Evolutionary conservation across 1,284 basidiomycete species (phyloP), one percentile per base, ranked within the genome.

Genomic region (Phellopilus nigrolimitatus): DNA sequence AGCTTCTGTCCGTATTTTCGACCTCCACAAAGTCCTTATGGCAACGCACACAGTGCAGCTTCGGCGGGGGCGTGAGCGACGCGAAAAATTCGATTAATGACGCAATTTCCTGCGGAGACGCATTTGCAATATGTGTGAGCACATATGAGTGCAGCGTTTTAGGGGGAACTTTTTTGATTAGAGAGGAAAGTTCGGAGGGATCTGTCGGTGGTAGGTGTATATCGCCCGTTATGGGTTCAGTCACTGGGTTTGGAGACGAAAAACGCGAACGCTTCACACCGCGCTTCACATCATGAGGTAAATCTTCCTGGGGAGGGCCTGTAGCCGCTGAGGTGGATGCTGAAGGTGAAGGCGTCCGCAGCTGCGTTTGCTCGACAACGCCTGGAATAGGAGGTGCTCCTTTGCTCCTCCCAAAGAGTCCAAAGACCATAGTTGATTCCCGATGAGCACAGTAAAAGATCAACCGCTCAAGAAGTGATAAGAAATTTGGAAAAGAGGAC

Each of bases 31-130:
- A 83, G 51, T 69, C 71, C 47, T 77, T 75, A 64, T 89, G 86
- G 63, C 87, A 89, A 2, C 87, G 75, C 19, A 81, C 73, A 54
- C 86, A 89, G 59, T 89, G 86, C 13, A 85, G 67, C 40, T 68
- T 66, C 2, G 82, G 83, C 0, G 87, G 86, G 0, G 81, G 82
- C 0, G 70, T 66, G 38, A 89, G 75, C 1, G 70, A 64, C 3
- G 73, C 64, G 60, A 84, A 85, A 66, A 87, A 86, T 0, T 66
- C 51, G 1, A 71, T 66, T 3, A 87, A 68, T 10, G 72, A 64
- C 22, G 70, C 63, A 6, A 79, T 65, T 0, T 59, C 56, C 28
- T 59, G 53, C 17, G 55, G 60, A 7, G 62, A 58, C 19, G 63
- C 57, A 27, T 46, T 47, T 25, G 62, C 62, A 48, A 87, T 69